These are phyloP conservation scores for Yamadazyma triangularis DNA, from an alignment of 1,139 yeast species.

Conservation along the genomic window DNA sequence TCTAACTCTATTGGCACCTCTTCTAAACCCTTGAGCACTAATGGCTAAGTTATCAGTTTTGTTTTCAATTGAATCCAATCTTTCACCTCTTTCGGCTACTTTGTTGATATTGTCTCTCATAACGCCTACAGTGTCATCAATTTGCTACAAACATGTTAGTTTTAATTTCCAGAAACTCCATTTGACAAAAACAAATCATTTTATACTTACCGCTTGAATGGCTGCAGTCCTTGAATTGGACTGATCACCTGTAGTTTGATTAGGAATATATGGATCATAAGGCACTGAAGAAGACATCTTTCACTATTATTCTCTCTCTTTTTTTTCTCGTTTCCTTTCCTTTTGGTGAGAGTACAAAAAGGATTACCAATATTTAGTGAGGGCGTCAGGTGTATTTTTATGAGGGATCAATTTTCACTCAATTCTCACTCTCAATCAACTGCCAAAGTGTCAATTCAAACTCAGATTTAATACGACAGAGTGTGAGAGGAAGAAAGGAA, in stretches of 20 bases:
- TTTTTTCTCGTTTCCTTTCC: slow-evolving; percentile 1
- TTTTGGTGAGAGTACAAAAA: too few species aligned
- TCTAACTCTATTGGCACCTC: slow-evolving; percentile 96
- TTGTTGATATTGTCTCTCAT: slow-evolving; percentile 97
- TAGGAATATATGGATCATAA: slow-evolving; percentile 86
- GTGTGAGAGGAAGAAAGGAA: too few species aligned
- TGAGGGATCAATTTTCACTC: too few species aligned
- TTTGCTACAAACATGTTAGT: slow-evolving; percentile 49
- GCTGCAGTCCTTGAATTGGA: slow-evolving; percentile 73
- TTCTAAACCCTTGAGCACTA: slow-evolving; percentile 91
- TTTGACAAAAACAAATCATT: too few species aligned
- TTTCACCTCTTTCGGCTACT: slow-evolving; percentile 92
- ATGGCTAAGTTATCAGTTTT: slow-evolving; percentile 92
- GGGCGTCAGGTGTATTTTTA: too few species aligned
- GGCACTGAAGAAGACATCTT: slow-evolving; percentile 78
- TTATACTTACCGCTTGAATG: slow-evolving; percentile 67
- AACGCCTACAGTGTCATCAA: slow-evolving; percentile 94
- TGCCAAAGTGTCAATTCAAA: too few species aligned
- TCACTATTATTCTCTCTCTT: slow-evolving; percentile 1
- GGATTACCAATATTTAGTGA: too few species aligned
- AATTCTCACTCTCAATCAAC: too few species aligned
- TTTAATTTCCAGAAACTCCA: too few species aligned
- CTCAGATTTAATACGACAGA: too few species aligned
- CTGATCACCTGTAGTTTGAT: slow-evolving; percentile 49
- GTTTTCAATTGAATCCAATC: slow-evolving; percentile 88